Evolutionary conservation across 2,329 filamentous ascomycete species (phyloP), one percentile per base, ranked within the genome.

Genomic region (Sarocladium strictum): DNA sequence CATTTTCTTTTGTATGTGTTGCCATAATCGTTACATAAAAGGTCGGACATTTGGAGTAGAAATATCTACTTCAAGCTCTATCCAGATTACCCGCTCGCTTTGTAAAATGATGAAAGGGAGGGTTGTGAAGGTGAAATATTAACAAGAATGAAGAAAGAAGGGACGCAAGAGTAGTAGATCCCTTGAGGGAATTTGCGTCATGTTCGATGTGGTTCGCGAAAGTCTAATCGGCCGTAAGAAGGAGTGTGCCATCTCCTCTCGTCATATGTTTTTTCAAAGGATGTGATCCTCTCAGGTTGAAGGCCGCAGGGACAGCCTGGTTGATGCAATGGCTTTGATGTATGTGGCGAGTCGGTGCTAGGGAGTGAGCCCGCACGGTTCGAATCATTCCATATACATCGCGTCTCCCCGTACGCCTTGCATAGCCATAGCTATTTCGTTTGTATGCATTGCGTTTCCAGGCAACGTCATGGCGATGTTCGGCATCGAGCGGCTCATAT

Each of bases 341-440:
- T n/a, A n/a, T n/a, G n/a, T n/a, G n/a, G n/a, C n/a, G n/a, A n/a
- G n/a, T n/a, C n/a, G n/a, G n/a, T n/a, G n/a, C n/a, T n/a, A n/a
- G n/a, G n/a, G n/a, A n/a, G n/a, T n/a, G n/a, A n/a, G n/a, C n/a
- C n/a, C n/a, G n/a, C 10, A 3, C 10, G 4, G 14, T 9, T 49
- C 15, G 7, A n/a, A 52, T 64, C 66, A 78, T 59, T 78, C 76
- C 72, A 79, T 74, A 61, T 77, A 81, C 75, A 81, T 78, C 37
- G 72, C 67, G 54, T 80, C 77, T 38, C 70, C 68, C 47, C 72
- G 69, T 33, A 76, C 70, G 29, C 72, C 71, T 55, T 75, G 72
- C 65, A 78, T 76, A 11, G 70, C 67, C 62, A 77, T 68, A 56
- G 67, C 64, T 64, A 78, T 72, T 41, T 77, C 75, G 14, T 66